These are phyloP conservation scores for Leonotis leonurus DNA, from an alignment of 257 asterid genomes.

Conservation along the genomic window DNA sequence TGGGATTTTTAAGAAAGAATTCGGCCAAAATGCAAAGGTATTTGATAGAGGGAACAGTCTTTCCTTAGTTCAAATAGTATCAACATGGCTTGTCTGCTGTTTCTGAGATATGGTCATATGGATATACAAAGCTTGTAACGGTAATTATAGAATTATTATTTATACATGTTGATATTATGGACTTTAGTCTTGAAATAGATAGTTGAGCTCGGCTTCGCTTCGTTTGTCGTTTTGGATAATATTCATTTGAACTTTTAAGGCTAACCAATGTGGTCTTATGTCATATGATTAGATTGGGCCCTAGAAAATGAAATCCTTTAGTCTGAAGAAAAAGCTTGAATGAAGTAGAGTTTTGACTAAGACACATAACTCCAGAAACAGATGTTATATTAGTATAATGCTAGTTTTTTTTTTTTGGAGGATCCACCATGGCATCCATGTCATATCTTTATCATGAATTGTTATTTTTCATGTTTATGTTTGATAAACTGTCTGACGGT, in stretches of 20 bases:
- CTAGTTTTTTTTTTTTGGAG: constrained; percentile 8
- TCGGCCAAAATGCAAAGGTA: constrained; percentile 93
- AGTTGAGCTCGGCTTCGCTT: neutral
- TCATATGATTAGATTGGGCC: neutral
- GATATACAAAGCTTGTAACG: neutral
- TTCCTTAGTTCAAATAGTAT: neutral
- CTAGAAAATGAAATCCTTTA: neutral
- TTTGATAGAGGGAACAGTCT: neutral
- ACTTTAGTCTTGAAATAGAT: no score
- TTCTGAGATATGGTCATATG: neutral
- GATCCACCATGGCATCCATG: neutral
- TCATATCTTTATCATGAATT: neutral
- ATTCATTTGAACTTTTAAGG: neutral
- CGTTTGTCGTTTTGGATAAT: neutral
- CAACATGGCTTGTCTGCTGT: neutral
- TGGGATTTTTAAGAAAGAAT: constrained; percentile 84
- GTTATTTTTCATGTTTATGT: neutral
- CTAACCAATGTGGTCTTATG: no score
- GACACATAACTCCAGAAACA: neutral
- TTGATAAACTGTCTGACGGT: no score
- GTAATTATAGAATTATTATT: neutral
- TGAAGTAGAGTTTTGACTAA: neutral
- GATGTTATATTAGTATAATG: neutral
- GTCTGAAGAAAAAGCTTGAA: neutral
- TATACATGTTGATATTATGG: neutral